A percentile compares a stretch with the other conserved stretches of the same genome.
Evolutionary conservation across 1,284 basidiomycete genomes (phyloP).

Genomic region (Microbotryomycetes sp.): DNA sequence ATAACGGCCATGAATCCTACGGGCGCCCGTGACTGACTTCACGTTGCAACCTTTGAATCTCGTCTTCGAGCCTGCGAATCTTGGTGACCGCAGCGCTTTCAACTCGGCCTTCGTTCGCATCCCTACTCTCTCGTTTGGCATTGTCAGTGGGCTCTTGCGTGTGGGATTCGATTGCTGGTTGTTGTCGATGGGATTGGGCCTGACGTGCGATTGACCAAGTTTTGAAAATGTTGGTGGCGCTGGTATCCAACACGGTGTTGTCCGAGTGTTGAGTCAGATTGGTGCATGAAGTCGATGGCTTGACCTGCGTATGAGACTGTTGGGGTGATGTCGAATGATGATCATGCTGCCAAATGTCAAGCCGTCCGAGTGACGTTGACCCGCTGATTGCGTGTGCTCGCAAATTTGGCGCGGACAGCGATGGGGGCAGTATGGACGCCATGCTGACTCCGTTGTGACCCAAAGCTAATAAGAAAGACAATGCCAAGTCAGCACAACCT

Average conservation of each 20-base stretch:
- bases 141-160: neutral
- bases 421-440: neutral
- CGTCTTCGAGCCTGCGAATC: neutral
- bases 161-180: neutral
- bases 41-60: neutral
- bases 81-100: neutral
- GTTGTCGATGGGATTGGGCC: neutral
- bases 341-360: neutral
- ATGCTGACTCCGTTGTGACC: too few relatives aligned
- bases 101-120: neutral
- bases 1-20: too few relatives aligned
- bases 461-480: too few relatives aligned
- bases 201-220: neutral
- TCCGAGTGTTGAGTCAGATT: neutral
- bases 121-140: too few relatives aligned
- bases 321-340: neutral
- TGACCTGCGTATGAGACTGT: neutral
- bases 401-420: neutral
- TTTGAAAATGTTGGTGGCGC: neutral
- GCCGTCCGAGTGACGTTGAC: neutral
- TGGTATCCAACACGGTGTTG: neutral
- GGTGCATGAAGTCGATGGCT: neutral
- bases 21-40: too few relatives aligned
- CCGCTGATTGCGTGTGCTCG: too few relatives aligned
- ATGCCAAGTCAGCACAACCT: too few relatives aligned